These are phyloP conservation scores for Fusarium sp. DNA, from an alignment of 2,329 filamentous ascomycete genomes.

Conservation along the genomic window DNA sequence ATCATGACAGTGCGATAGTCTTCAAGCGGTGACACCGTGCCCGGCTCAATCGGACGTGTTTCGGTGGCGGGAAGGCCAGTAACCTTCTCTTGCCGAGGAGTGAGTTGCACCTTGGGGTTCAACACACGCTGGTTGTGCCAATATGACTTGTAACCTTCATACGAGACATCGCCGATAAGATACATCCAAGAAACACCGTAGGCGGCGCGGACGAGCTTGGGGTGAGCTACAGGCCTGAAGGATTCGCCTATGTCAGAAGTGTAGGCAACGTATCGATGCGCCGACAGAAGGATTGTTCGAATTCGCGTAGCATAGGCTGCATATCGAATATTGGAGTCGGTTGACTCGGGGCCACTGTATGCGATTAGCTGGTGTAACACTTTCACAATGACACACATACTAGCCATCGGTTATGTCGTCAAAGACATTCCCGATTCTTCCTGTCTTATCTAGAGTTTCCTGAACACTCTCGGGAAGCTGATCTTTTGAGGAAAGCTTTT, in stretches of 20 bases:
- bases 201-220: constrained; percentile 80
- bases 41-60: constrained; percentile 51
- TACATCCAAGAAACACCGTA: constrained; percentile 96
- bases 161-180: constrained; percentile 86
- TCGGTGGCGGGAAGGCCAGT: constrained; percentile 58
- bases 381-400: constrained; percentile 63
- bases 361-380: constrained; percentile 22
- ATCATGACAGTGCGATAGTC: constrained; percentile 93
- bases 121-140: constrained; percentile 82
- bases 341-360: constrained; percentile 73
- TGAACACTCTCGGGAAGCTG: constrained; percentile 69
- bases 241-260: constrained; percentile 97
- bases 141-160: constrained; percentile 97
- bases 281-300: constrained; percentile 87
- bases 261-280: constrained; percentile 96
- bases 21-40: constrained; percentile 76
- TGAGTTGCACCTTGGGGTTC: constrained; percentile 73
- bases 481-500: constrained; percentile 61
- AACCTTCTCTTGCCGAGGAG: constrained; percentile 61
- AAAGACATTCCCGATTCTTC: constrained; percentile 78
- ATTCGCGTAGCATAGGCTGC: constrained; percentile 90
- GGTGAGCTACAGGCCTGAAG: constrained; percentile 92
- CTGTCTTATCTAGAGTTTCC: constrained; percentile 67
- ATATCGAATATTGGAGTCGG: constrained; percentile 88
- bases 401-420: constrained; percentile 83